Base-by-base conservation (phyloP, 192 early-diverging fungal species). In the Jimgerdemannia flammicorona region DNA sequence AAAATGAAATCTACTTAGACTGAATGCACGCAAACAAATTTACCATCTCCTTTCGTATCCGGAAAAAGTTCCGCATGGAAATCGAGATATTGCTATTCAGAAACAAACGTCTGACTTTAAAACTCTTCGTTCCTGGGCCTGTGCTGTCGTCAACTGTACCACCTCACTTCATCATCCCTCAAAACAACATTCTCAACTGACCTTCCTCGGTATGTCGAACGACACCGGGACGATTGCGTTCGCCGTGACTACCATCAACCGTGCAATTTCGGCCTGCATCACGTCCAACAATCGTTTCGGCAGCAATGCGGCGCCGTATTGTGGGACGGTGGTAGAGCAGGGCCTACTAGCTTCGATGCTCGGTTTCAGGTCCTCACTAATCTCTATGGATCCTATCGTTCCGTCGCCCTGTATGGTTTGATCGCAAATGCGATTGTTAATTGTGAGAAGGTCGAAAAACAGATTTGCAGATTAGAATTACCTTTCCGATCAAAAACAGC, bases 21-120 rank as follows among this genome's bases (percentile, higher is more conserved):
- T n/a, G n/a, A n/a, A 20, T 44, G 7, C 9, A 11, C n/a, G 18
- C 1, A 19, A 9, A 29, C 29, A 29, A 29, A 29, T 18, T 72
- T 76, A 80, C 80, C 84, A 17, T 44, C 76, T 73, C 70, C 87
- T 41, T 90, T 87, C 14, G 96, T 95, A 18, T 95, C 92, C 20
- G 96, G 96, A 75, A 92, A 98, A 14, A 98, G 76, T 67, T 98
- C 96, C 11, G 80, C 75, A 74, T 96, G 93, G 72, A 95, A 98
- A 70, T 95, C 95, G 11, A 93, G 83, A 73, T 95, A 92, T 40
- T 86, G 84, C 80, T 91, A 77, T 29, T 29, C 29, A 29, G 29
- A 29, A 29, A 29, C 29, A 29, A 29, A 29, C 29, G 29, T 29
- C 29, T 29, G 29, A 29, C 29, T 29, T 29, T 29, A 29, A 29